A percentile compares a stretch with the other conserved stretches of the same genome.
Conservation (phyloP, 805 yeast species). For the Schwanniomyces polymorphus region DNA sequence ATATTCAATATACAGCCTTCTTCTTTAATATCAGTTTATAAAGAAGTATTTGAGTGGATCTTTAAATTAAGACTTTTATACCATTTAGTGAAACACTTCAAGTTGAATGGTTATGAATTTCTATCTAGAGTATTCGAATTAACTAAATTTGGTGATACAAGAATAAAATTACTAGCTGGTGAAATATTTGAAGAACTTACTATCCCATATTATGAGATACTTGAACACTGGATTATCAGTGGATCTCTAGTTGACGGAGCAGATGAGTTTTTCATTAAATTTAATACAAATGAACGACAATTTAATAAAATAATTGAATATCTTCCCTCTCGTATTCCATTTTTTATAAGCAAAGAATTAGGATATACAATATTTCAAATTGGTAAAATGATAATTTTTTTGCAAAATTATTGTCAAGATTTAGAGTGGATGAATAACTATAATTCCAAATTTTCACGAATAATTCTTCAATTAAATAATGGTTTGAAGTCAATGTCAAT, state of each 20-base stretch:
- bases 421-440: conserved; percentile 58
- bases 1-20: conserved; percentile 26
- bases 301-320: conserved; percentile 35
- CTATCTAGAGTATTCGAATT: conserved; percentile 52
- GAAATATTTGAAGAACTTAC: conserved; percentile 46
- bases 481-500: conserved; percentile 36
- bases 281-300: conserved; percentile 25
- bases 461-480: conserved; percentile 26
- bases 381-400: conserved; percentile 70
- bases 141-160: conserved; percentile 63
- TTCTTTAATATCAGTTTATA: conserved; percentile 35
- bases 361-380: conserved; percentile 56
- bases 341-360: conserved; percentile 35
- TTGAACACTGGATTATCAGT: conserved; percentile 65
- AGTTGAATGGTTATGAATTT: conserved; percentile 48
- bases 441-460: conserved; percentile 29
- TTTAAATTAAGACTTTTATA: conserved; percentile 58
- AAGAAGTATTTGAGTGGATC: conserved; percentile 50
- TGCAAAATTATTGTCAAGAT: conserved; percentile 67
- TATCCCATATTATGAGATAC: conserved; percentile 59
- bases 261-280: conserved; percentile 63
- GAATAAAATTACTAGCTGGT: conserved; percentile 43
- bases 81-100: conserved; percentile 38
- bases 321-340: conserved; percentile 44
- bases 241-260: conserved; percentile 60